These are phyloP conservation scores for Mycena rosella DNA, from an alignment of 768 basidiomycete species.

Conservation along the genomic window DNA sequence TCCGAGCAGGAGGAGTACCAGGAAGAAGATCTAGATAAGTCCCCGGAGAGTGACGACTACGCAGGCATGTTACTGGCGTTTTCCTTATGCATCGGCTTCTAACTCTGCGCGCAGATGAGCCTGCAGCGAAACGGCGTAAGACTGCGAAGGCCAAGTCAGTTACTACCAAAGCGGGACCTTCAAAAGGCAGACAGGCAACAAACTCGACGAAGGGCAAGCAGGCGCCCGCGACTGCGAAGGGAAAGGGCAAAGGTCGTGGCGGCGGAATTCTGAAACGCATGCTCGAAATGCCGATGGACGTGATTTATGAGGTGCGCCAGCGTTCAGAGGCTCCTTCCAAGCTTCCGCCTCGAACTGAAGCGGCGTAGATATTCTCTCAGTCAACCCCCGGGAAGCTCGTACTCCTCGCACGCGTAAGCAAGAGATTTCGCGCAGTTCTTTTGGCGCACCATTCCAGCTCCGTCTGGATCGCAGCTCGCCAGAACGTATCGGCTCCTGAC, in stretches of 20 bases:
- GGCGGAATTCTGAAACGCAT: not conserved
- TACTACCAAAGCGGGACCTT: not conserved
- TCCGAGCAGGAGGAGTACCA: not conserved
- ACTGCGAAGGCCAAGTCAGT: not conserved
- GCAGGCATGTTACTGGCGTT: not conserved
- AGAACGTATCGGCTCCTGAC: not conserved
- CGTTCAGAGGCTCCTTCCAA: not conserved
- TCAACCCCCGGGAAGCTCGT: not conserved
- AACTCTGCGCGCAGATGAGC: not conserved
- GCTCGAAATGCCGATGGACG: constrained; percentile 14
- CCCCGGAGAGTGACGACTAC: not conserved
- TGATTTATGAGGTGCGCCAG: not conserved
- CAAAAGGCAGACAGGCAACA: not conserved
- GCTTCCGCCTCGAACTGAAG: too few relatives aligned
- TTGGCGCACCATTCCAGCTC: not conserved
- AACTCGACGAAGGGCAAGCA: not conserved
- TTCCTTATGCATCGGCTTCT: not conserved
- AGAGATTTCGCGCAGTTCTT: not conserved
- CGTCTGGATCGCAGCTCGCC: constrained; percentile 3
- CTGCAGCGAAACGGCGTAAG: constrained; percentile 16
- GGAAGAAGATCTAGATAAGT: not conserved
- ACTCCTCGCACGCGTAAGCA: not conserved
- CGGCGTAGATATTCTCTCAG: not conserved
- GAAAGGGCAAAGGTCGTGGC: not conserved
- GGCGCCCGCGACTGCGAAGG: not conserved